Evolutionary conservation across 2,329 filamentous ascomycete species (phyloP), one percentile per base, ranked within the genome.

Genomic region (Cladosporium sphaerospermum): DNA sequence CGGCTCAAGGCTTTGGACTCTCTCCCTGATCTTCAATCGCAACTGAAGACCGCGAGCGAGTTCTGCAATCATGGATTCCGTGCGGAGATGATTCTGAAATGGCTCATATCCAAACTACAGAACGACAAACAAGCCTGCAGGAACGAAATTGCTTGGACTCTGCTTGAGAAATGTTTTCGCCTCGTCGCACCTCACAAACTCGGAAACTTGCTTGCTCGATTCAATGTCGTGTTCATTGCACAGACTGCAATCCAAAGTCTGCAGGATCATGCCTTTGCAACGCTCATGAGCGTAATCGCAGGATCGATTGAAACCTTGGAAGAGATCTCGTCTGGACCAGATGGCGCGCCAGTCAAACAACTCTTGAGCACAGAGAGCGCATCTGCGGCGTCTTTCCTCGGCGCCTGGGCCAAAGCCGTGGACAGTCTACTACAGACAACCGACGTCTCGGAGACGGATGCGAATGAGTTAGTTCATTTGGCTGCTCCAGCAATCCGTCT

Each of bases 111-210:
- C 60, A 83, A 79, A 63, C 59, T 85, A 49, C 78, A 75, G 59
- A 65, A 69, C 45, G 67, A 70, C 18, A 62, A 63, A 33, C 69
- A 60, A 44, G 75, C 75, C 50, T 73, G 75, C 47, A 65, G 69
- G 33, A 71, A 74, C 40, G 57, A 67, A n/a, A 62, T 62, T 43
- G 71, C 74, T 31, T 84, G 80, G 86, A 75, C 72, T 31, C 76
- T 89, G 34, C 67, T 90, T 19, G 74, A 75, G 42, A 78, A 77
- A 54, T 74, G 86, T 45, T 77, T 88, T 51, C 73, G 76, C 46
- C 73, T 82, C n/a, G 80, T 92, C 14, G 84, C 88, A 0, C 73
- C 83, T 0, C 83, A 86, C 43, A 84, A 82, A 9, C 75, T 88
- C 19, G 86, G 88, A 8, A 83, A 83, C 54, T 82, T 86, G 3